phyloP scores from a whole-genome alignment of 1,284 basidiomycete species.

The Rhodotorula sp. region DNA sequence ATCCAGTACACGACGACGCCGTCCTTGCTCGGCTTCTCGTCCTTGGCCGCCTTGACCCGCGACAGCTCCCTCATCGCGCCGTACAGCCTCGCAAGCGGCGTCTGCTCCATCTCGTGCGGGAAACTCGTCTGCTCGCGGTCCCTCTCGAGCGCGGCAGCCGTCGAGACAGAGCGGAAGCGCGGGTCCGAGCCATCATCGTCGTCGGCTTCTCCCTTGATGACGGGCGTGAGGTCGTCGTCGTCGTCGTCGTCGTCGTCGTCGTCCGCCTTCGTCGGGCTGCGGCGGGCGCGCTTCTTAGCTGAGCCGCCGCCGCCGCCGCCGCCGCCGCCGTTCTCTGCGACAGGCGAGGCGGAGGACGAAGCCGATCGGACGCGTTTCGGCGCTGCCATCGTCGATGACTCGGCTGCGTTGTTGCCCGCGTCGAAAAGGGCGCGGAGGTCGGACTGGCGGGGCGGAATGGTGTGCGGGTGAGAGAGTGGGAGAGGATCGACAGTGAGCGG shows the following conservation, averaged over 20 bases:
- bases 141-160: not conserved
- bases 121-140: constrained; percentile 3
- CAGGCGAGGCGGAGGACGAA: not conserved
- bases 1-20: constrained; percentile 40
- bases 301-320: not conserved
- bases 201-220: constrained; percentile 1
- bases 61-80: constrained; percentile 18
- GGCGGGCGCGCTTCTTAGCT: not conserved
- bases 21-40: constrained; percentile 23
- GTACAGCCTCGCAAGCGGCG: constrained; percentile 38
- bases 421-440: constrained; percentile 6
- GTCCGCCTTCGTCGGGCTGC: not conserved
- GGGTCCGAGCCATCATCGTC: not conserved
- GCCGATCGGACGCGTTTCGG: not conserved
- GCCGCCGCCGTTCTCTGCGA: not conserved
- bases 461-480: not conserved
- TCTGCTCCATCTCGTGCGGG: constrained; percentile 24
- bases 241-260: constrained; percentile 1
- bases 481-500: not conserved
- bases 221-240: constrained; percentile 1
- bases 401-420: not conserved
- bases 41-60: not conserved
- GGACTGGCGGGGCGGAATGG: constrained; percentile 6
- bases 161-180: not conserved
- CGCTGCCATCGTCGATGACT: not conserved